Percentiles rank a stretch among this genome's conserved stretches.
Evolutionary conservation across 2,329 filamentous ascomycete genomes (phyloP).

Genomic region (Aspergillus sp.): DNA sequence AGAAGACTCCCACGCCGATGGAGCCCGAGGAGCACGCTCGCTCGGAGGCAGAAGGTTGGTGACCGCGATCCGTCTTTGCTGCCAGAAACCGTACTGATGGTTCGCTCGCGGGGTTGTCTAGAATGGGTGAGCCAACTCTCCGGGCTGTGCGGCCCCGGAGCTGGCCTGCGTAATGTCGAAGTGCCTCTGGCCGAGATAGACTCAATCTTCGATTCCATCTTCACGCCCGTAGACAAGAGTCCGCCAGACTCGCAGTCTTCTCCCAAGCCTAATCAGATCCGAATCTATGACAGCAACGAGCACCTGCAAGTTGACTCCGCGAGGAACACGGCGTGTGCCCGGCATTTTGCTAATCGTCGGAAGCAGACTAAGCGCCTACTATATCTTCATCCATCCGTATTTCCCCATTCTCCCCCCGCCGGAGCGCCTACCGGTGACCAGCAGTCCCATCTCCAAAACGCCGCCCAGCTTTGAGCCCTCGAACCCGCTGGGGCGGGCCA

Average conservation of each 20-base stretch:
- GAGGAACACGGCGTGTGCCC: neutral
- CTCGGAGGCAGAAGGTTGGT: slow-evolving; percentile 1
- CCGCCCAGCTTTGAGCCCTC: slow-evolving; percentile 16
- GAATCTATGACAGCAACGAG: slow-evolving; percentile 44
- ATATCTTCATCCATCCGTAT: slow-evolving; percentile 31
- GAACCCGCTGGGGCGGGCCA: slow-evolving; percentile 28
- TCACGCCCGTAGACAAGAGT: slow-evolving; percentile 6
- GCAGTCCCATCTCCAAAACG: slow-evolving; percentile 12
- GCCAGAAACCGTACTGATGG: neutral
- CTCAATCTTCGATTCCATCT: slow-evolving; percentile 47
- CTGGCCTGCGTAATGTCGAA: slow-evolving; percentile 48
- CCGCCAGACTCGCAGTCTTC: neutral
- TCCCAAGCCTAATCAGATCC: slow-evolving; percentile 27
- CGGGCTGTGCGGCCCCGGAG: slow-evolving; percentile 45
- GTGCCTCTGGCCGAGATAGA: slow-evolving; percentile 50
- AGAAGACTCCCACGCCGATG: neutral
- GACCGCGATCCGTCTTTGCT: neutral
- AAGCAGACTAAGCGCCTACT: slow-evolving; percentile 30
- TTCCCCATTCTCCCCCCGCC: slow-evolving; percentile 31
- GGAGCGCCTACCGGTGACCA: slow-evolving; percentile 11
- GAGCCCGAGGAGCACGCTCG: neutral
- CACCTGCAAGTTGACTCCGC: slow-evolving; percentile 39
- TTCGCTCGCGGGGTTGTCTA: neutral
- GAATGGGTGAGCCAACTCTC: slow-evolving; percentile 19
- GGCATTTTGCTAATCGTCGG: neutral